Percentiles rank a stretch among this genome's conserved stretches.
Conservation (phyloP, 176 grass and related monocot genomes). For the Neostapfia colusana region DNA sequence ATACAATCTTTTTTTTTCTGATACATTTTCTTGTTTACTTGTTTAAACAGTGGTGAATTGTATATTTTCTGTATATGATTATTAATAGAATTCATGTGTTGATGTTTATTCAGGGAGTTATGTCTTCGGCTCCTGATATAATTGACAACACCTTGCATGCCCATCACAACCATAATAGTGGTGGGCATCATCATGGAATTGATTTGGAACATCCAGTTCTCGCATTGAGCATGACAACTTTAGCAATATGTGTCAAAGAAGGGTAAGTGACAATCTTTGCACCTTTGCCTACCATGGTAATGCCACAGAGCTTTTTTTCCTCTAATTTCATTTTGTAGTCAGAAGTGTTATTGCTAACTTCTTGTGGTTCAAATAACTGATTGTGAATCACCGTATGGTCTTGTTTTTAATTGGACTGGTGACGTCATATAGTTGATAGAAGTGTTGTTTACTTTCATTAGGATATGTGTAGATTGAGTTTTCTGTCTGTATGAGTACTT, state of each 20-base stretch:
- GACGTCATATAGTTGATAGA: background rate
- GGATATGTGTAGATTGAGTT: background rate
- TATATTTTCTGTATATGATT: constrained; percentile 8
- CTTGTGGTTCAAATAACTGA: background rate
- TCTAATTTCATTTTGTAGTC: background rate
- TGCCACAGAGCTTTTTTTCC: background rate
- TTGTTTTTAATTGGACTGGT: constrained; percentile 25
- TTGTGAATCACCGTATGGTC: background rate
- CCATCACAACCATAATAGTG: constrained; percentile 48
- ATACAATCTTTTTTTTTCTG: too few species aligned
- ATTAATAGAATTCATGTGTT: constrained; percentile 22
- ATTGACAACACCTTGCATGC: constrained; percentile 36
- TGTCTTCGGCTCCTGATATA: constrained; percentile 63
- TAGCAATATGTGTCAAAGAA: constrained; percentile 96
- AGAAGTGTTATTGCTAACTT: background rate
- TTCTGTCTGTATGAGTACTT: background rate
- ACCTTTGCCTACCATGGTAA: background rate
- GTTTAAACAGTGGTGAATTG: constrained; percentile 2
- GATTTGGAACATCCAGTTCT: constrained; percentile 91
- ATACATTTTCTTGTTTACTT: background rate
- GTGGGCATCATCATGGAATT: constrained; percentile 81
- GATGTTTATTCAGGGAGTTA: constrained; percentile 64
- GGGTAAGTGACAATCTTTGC: constrained; percentile 49
- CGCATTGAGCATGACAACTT: constrained; percentile 75
- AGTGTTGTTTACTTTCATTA: background rate